Conservation (phyloP, 306 rosid genomes). For the Trifolium dubium region DNA sequence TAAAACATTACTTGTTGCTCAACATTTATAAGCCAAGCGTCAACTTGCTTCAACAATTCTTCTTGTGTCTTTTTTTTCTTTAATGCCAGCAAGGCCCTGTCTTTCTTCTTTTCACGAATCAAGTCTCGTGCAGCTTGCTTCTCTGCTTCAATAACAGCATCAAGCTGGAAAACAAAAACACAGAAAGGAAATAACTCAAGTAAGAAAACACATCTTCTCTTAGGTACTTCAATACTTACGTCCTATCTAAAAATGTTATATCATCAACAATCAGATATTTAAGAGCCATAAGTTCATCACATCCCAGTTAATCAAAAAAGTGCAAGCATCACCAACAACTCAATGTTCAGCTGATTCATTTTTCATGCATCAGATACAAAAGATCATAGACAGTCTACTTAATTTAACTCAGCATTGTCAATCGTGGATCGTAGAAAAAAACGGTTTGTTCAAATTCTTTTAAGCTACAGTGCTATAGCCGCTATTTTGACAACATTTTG, state of each 20-base stretch:
- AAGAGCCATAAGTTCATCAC: not conserved
- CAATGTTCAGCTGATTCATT: not conserved
- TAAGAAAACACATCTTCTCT: conserved; percentile 13
- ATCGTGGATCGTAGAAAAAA: not conserved
- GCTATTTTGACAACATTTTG: not conserved
- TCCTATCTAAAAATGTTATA: conserved; percentile 16
- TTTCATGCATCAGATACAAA: not conserved
- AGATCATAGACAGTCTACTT: conserved; percentile 11
- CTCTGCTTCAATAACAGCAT: conserved; percentile 93
- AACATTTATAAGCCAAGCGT: conserved; percentile 89
- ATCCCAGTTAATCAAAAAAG: conserved; percentile 23
- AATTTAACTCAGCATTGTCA: not conserved
- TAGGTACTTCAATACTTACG: conserved; percentile 10
- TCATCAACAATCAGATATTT: not conserved
- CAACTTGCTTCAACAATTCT: conserved; percentile 95
- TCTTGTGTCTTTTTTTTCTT: conserved; percentile 93
- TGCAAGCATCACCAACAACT: not conserved
- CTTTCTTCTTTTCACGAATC: conserved; percentile 89
- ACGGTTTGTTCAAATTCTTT: not conserved
- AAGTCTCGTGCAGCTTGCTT: conserved; percentile 92
- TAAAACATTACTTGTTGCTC: conserved; percentile 81
- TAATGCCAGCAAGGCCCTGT: conserved; percentile 85
- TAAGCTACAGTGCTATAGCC: not conserved
- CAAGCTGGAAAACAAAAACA: conserved; percentile 63
- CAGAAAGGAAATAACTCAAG: conserved; percentile 16